Base-by-base conservation (phyloP, 176 grass and related monocot species). In the Oryza longistaminata region DNA sequence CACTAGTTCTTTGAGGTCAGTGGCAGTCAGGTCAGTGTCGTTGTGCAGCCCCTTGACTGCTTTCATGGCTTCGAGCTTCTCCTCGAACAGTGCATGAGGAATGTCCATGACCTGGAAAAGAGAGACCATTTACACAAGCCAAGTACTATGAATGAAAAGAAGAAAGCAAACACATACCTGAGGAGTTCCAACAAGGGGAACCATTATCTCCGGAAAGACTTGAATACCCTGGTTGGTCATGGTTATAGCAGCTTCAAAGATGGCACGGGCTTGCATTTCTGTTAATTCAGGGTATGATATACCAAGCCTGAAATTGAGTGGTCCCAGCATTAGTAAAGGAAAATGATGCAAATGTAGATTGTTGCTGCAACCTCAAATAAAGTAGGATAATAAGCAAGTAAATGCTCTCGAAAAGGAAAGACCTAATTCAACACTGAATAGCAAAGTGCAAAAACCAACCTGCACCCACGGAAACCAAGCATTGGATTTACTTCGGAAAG, bases 401-500 rank as follows among this genome's bases (percentile, higher is more conserved):
- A 71, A 86, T 86, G 45, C 66, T 78, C 25, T 35, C 9, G 31
- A 27, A 19, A 34, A 15, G 49, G 7, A 43, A 5, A 37, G 9
- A 64, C 24, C 22, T 76, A 22, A 70, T 71, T 82, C 45, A 64
- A 45, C 14, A 35, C 66, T 77, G 60, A 82, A 42, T 82, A 61
- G 8, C n/a, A 83, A 16, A 88, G 40, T 15, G 90, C 27, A 68
- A 88, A 69, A 79, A 77, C 78, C 61, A 73, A 99, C 97, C 97
- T 92, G 91, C 97, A 99, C 48, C 97, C 97, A 80, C 93, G 93
- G 84, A 99, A 99, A 84, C 97, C 97, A 88, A 99, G 97, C 97
- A 99, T 99, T 3, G 97, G 97, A 76, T 99, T 99, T 76, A 99
- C 97, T 99, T 99, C 97, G 60, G 97, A 91, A 70, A 99, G 91